phyloP scores from a whole-genome alignment of 73 alveolate genomes.

The Blepharisma japonicum region DNA sequence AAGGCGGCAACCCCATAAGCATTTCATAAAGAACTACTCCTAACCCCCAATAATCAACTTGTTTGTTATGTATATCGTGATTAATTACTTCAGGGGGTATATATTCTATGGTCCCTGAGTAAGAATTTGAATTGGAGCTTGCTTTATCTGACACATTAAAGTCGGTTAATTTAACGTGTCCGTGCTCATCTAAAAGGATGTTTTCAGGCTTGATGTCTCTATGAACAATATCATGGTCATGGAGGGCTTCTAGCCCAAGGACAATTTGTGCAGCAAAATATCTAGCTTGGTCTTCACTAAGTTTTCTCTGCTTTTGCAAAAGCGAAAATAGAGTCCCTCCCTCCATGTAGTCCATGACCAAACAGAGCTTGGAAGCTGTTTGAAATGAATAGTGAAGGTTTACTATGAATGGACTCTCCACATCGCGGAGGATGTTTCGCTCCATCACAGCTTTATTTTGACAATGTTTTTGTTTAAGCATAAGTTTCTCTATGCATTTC shows the following conservation, averaged over 20 bases:
- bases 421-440: conserved; percentile 80
- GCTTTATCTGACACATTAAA: conserved; percentile 85
- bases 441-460: conserved; percentile 84
- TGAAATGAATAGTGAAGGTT: conserved; percentile 89
- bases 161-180: conserved; percentile 90
- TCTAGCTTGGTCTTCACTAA: conserved; percentile 75
- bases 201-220: conserved; percentile 95
- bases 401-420: conserved; percentile 92
- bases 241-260: conserved; percentile 83
- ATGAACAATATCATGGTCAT: conserved; percentile 73
- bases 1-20: conserved; percentile 90
- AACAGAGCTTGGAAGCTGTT: conserved; percentile 73
- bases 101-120: conserved; percentile 92
- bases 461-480: conserved; percentile 80
- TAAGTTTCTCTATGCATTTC: conserved; percentile 75
- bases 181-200: conserved; percentile 81
- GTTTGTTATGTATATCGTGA: conserved; percentile 67
- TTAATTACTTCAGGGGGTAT: conserved; percentile 82
- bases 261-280: conserved; percentile 85
- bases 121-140: conserved; percentile 65
- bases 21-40: conserved; percentile 91
- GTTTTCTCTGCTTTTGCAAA: conserved; percentile 45
- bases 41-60: conserved; percentile 83
- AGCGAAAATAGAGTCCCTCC: conserved; percentile 82
- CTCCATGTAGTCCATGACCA: conserved; percentile 86